phyloP scores from a whole-genome alignment of 2,329 filamentous ascomycete genomes.

The Botrytis byssoidea region DNA sequence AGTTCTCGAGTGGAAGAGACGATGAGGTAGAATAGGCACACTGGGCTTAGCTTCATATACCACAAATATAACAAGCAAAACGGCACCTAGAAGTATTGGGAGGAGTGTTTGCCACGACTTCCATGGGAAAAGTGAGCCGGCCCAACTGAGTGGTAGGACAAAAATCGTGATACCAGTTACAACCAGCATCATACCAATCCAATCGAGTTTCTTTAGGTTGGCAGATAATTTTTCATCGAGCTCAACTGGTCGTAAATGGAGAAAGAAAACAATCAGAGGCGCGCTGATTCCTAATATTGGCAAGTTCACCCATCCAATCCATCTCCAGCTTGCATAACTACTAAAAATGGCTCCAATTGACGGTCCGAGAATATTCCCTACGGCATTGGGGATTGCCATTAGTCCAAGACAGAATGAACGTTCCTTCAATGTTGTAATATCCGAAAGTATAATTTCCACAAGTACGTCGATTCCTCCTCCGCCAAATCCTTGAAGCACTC shows the following conservation, averaged over 20 bases:
- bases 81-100: slow-evolving; percentile 54
- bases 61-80: slow-evolving; percentile 41
- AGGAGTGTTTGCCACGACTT: slow-evolving; percentile 57
- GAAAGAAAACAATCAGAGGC: slow-evolving; percentile 3
- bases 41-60: slow-evolving; percentile 45
- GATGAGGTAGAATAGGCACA: not conserved
- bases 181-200: slow-evolving; percentile 63
- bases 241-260: too few species aligned
- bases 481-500: slow-evolving; percentile 43
- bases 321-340: slow-evolving; percentile 54
- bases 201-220: slow-evolving; percentile 36
- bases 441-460: slow-evolving; percentile 50
- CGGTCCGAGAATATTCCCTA: slow-evolving; percentile 61
- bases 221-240: too few species aligned
- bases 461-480: slow-evolving; percentile 46
- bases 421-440: slow-evolving; percentile 47
- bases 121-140: slow-evolving; percentile 61
- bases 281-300: slow-evolving; percentile 11
- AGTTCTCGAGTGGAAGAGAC: slow-evolving; percentile 3
- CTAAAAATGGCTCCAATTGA: slow-evolving; percentile 63
- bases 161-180: slow-evolving; percentile 50
- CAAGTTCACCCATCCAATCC: slow-evolving; percentile 38
- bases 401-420: slow-evolving; percentile 55
- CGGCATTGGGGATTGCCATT: slow-evolving; percentile 63
- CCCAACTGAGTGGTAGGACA: slow-evolving; percentile 57